phyloP scores from a whole-genome alignment of 75 land plant genomes.

The Picea sitchensis region DNA sequence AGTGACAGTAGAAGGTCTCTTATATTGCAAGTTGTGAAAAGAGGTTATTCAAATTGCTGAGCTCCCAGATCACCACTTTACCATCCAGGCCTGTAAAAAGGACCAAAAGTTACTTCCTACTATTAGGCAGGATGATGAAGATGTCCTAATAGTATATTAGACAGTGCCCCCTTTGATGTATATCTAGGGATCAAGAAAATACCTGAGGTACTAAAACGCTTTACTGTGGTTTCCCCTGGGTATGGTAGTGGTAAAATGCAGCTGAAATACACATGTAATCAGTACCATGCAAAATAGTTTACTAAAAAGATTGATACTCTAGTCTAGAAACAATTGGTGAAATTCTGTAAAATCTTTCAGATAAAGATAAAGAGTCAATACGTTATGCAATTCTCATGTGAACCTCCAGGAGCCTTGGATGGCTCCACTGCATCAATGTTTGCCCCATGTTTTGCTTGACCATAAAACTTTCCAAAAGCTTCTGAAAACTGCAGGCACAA shows the following conservation, averaged over 20 bases:
- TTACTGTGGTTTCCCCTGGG: constrained; percentile 21
- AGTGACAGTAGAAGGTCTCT: background rate
- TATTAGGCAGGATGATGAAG: background rate
- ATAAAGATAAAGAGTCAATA: constrained; percentile 16
- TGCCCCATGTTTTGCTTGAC: constrained; percentile 62
- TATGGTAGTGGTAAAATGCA: constrained; percentile 52
- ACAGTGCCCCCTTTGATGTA: background rate
- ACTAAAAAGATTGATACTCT: background rate
- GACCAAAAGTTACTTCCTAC: background rate
- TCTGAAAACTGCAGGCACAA: constrained; percentile 63
- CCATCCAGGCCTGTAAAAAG: constrained; percentile 68
- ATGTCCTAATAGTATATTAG: background rate
- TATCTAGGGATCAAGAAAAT: background rate
- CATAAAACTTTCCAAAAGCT: constrained; percentile 86
- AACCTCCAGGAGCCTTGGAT: constrained; percentile 44
- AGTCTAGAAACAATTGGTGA: background rate
- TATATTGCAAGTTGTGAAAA: constrained; percentile 14
- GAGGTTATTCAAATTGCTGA: constrained; percentile 23
- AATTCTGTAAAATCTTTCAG: background rate
- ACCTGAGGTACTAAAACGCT: constrained; percentile 79
- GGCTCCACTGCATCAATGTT: constrained; percentile 39
- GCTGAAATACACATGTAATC: constrained; percentile 25
- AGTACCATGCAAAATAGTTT: background rate
- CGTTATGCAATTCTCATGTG: constrained; percentile 86
- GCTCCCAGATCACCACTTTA: constrained; percentile 70